phyloP scores from a whole-genome alignment of 345 rosid species.

The Conringia planisiliqua region DNA sequence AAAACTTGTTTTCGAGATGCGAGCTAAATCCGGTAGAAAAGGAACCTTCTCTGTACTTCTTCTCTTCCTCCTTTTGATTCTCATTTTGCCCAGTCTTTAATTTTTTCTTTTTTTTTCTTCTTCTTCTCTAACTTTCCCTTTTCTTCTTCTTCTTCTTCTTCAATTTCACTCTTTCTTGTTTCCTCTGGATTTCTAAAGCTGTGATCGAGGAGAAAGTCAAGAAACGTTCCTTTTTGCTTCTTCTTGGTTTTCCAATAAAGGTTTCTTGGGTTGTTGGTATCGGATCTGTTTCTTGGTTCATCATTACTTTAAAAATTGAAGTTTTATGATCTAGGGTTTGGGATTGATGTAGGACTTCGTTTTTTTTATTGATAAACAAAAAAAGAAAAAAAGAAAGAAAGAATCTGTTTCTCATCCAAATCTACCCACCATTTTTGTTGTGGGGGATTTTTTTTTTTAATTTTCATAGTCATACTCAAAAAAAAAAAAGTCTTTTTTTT shows the following conservation, averaged over 20 bases:
- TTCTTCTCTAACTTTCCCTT: background rate
- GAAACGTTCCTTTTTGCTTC: background rate
- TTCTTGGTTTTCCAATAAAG: background rate
- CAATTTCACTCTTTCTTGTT: slow-evolving; percentile 11
- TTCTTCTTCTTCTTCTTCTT: slow-evolving; percentile 6
- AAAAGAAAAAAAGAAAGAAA: slow-evolving; percentile 7
- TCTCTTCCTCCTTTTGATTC: slow-evolving; percentile 61
- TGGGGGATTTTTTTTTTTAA: slow-evolving; percentile 35
- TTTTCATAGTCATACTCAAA: slow-evolving; percentile 4
- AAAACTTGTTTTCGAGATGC: slow-evolving; percentile 49
- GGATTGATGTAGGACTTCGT: slow-evolving; percentile 27
- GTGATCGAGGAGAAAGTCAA: slow-evolving; percentile 23
- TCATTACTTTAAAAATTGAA: background rate
- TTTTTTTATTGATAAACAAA: background rate
- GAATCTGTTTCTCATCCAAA: slow-evolving; percentile 29
- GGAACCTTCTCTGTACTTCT: slow-evolving; percentile 65
- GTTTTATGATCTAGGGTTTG: slow-evolving; percentile 42
- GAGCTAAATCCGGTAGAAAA: slow-evolving; percentile 51
- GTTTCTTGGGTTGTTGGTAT: slow-evolving; percentile 33
- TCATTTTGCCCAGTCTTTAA: slow-evolving; percentile 62
- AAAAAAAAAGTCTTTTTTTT: slow-evolving; percentile 14
- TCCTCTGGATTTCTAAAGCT: background rate
- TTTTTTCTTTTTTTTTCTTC: background rate
- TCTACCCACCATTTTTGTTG: slow-evolving; percentile 64
- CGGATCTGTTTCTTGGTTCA: slow-evolving; percentile 33